A percentile compares a stretch with the other conserved stretches of the same genome.
Conservation (phyloP, 306 rosid genomes). For the Coriaria nepalensis region DNA sequence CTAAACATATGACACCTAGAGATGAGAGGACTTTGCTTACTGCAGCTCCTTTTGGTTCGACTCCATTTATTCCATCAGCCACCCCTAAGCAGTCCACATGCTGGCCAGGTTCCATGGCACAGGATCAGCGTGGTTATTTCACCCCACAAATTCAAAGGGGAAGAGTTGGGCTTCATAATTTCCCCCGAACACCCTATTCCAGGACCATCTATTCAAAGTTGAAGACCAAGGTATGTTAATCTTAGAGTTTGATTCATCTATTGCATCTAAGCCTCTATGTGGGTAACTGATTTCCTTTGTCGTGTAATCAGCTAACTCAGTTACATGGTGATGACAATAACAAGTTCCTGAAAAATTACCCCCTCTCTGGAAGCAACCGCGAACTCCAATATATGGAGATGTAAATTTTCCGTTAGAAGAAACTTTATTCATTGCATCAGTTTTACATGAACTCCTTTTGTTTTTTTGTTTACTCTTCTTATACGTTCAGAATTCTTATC, state of each 20-base stretch:
- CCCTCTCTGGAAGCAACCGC: slow-evolving; percentile 32
- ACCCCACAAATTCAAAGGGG: slow-evolving; percentile 62
- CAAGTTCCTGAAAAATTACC: slow-evolving; percentile 17
- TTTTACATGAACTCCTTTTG: not conserved
- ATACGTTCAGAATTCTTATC: too few relatives aligned
- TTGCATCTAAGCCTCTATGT: not conserved
- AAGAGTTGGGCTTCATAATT: slow-evolving; percentile 47
- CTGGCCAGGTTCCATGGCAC: slow-evolving; percentile 84
- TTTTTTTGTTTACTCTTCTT: too few relatives aligned
- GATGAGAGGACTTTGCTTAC: slow-evolving; percentile 26
- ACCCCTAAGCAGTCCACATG: slow-evolving; percentile 38
- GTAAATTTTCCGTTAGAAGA: slow-evolving; percentile 21
- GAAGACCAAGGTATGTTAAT: slow-evolving; percentile 51
- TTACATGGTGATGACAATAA: slow-evolving; percentile 26
- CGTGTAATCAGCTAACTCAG: slow-evolving; percentile 30
- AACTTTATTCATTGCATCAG: not conserved
- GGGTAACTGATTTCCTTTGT: slow-evolving; percentile 5
- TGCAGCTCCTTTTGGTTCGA: slow-evolving; percentile 30
- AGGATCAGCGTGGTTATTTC: slow-evolving; percentile 30
- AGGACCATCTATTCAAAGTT: slow-evolving; percentile 61
- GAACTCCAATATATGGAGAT: slow-evolving; percentile 34
- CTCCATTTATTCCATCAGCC: slow-evolving; percentile 36
- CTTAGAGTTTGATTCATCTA: slow-evolving; percentile 10
- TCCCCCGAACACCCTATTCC: slow-evolving; percentile 84
- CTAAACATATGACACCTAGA: slow-evolving; percentile 22